Base-by-base conservation (phyloP, 192 early-diverging fungal genomes). In the Diversispora epigaea region DNA sequence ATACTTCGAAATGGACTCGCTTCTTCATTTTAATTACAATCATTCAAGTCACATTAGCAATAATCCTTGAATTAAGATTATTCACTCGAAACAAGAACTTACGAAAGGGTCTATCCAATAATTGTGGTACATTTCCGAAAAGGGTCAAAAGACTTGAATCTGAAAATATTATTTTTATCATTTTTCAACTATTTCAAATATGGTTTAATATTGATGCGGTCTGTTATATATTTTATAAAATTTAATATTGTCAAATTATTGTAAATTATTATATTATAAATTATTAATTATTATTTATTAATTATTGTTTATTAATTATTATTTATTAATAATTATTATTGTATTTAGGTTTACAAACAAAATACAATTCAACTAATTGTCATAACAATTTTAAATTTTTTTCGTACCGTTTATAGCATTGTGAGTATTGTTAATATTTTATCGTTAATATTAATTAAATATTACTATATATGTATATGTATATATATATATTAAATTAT, bases 121-220 rank as follows among this genome's bases (percentile, higher is more conserved):
- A 60, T 22, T 12, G 21, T 60, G 7, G 22, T n/a, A 32, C 14
- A 14, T 12, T 10, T 60, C 0, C 19, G 25, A 3, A 21, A 25
- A 19, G 19, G 25, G 22, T 60, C 10, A 8, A 32, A 60, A 19
- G 57, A 32, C 21, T 60, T 22, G 57, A 60, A 21, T 25, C 21
- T 8, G 57, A 60, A 60, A 60, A 60, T 60, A 6, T 60, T 60
- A 60, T 60, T 22, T 60, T 60, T 60, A 60, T 60, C 3, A 60
- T 60, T 3, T 60, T 60, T 60, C 57, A 60, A 11, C 7, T 60
- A 12, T 60, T 32, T 60, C 57, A 60, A 25, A 4, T 60, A 4
- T 60, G 57, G 57, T 60, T 60, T 60, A 32, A 25, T 17, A 32
- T 60, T 9, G 21, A 60, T 25, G 57, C 6, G 57, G 57, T 60